These are phyloP conservation scores for Priceomyces fermenticarens DNA, from an alignment of 805 yeast species.

Conservation along the genomic window DNA sequence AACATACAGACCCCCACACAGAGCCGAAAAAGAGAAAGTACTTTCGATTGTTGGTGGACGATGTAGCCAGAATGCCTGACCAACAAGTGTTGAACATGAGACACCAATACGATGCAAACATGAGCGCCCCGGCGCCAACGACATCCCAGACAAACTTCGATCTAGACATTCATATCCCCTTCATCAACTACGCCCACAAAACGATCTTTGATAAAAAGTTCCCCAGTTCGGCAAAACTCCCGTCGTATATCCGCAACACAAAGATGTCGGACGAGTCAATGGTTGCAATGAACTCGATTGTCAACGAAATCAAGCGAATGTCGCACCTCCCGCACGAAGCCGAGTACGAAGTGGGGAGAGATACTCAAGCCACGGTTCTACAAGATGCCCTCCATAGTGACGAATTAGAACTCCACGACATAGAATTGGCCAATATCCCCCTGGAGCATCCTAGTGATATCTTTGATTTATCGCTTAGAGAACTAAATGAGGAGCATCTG, in stretches of 20 bases:
- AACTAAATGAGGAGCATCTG: slow-evolving; percentile 10
- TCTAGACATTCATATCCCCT: too few species aligned
- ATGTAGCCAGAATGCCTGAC: too few species aligned
- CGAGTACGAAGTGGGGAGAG: slow-evolving; percentile 14
- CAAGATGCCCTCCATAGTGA: background rate
- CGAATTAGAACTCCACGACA: background rate
- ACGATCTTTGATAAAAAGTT: slow-evolving; percentile 1
- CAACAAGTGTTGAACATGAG: too few species aligned
- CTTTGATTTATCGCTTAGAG: slow-evolving; percentile 22
- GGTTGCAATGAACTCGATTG: slow-evolving; percentile 4
- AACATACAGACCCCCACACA: slow-evolving; percentile 1
- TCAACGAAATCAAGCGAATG: slow-evolving; percentile 4
- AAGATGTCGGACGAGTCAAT: background rate
- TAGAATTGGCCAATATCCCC: background rate
- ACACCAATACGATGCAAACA: too few species aligned
- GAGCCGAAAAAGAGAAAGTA: background rate
- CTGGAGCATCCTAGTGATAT: slow-evolving; percentile 6
- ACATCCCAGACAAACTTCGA: too few species aligned
- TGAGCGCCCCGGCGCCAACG: too few species aligned
- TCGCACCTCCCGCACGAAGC: slow-evolving; percentile 1
- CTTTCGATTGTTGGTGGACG: slow-evolving; percentile 5
- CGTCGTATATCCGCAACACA: background rate
- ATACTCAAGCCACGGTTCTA: slow-evolving; percentile 2
- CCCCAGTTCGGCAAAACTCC: background rate
- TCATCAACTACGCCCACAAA: slow-evolving; percentile 2